phyloP scores from a whole-genome alignment of 2,329 filamentous ascomycete genomes.

The Rhytidhysteron rufulum region DNA sequence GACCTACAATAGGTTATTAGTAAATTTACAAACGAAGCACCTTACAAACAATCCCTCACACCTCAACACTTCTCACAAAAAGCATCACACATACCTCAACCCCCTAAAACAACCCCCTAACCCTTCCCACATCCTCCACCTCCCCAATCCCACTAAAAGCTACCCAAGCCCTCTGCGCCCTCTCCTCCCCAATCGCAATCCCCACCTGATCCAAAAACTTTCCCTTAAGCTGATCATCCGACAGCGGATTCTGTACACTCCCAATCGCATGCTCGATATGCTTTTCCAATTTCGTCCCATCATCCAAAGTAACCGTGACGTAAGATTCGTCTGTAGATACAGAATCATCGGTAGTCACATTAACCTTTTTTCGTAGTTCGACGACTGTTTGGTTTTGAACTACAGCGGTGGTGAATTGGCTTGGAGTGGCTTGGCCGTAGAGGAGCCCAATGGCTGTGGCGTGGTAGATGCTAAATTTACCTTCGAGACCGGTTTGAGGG shows the following conservation, averaged over 20 bases:
- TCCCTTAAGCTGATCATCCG: constrained; percentile 40
- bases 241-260: constrained; percentile 48
- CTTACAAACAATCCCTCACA: too few relatives aligned
- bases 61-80: too few relatives aligned
- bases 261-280: constrained; percentile 50
- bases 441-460: constrained; percentile 50
- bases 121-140: constrained; percentile 9
- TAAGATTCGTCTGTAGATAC: constrained; percentile 43
- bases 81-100: too few relatives aligned
- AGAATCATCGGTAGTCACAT: constrained; percentile 39
- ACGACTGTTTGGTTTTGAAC: constrained; percentile 43
- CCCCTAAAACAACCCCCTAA: constrained; percentile 8
- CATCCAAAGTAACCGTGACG: constrained; percentile 35
- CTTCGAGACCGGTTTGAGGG: constrained; percentile 49
- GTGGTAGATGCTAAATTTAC: constrained; percentile 56
- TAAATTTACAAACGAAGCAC: too few relatives aligned
- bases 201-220: constrained; percentile 51
- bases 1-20: too few relatives aligned
- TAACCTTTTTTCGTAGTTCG: constrained; percentile 43
- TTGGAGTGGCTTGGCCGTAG: constrained; percentile 50
- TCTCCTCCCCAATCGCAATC: constrained; percentile 38
- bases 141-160: constrained; percentile 10
- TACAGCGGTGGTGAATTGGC: constrained; percentile 48
- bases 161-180: constrained; percentile 26
- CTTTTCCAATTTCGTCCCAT: constrained; percentile 39